A percentile compares a stretch with the other conserved stretches of the same genome.
Evolutionary conservation across 2,329 filamentous ascomycete genomes (phyloP).

Genomic region (Fusarium azukiicola): DNA sequence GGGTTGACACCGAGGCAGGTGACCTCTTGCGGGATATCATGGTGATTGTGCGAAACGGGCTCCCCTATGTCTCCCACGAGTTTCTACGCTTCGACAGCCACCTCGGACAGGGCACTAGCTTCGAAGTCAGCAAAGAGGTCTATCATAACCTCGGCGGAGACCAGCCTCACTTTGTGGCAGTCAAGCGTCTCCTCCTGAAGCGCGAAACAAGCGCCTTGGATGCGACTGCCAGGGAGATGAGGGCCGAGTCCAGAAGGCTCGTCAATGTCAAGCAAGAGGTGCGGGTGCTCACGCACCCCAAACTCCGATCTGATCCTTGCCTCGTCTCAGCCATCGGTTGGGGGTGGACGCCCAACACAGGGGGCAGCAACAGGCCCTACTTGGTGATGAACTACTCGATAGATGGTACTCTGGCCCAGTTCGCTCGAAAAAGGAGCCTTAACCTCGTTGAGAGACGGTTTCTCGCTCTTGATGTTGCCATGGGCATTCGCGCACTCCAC

Average conservation of each 20-base stretch:
- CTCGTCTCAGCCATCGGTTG: constrained; percentile 23
- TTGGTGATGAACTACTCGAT: constrained; percentile 26
- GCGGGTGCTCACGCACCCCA: constrained; percentile 22
- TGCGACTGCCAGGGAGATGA: not conserved
- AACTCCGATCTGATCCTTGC: constrained; percentile 13
- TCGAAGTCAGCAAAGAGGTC: constrained; percentile 29
- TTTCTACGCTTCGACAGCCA: constrained; percentile 6
- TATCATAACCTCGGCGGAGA: constrained; percentile 2
- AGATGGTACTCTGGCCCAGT: not conserved
- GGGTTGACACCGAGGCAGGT: not conserved
- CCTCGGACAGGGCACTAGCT: constrained; percentile 16
- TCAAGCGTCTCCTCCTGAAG: constrained; percentile 12
- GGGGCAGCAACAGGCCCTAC: not conserved
- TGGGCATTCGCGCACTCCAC: constrained; percentile 32
- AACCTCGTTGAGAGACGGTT: constrained; percentile 24
- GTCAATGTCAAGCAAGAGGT: constrained; percentile 26
- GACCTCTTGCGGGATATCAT: constrained; percentile 21
- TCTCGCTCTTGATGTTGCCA: constrained; percentile 28
- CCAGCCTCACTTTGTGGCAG: constrained; percentile 20
- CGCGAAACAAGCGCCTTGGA: not conserved
- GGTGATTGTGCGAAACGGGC: constrained; percentile 16
- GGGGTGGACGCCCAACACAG: constrained; percentile 7
- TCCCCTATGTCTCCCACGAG: not conserved
- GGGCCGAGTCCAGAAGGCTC: not conserved
- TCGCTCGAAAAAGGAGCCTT: constrained; percentile 15